A percentile compares a stretch with the other conserved stretches of the same genome.
phyloP scores from a whole-genome alignment of 495 filamentous ascomycete species.

The Hyaloscypha finlandica region DNA sequence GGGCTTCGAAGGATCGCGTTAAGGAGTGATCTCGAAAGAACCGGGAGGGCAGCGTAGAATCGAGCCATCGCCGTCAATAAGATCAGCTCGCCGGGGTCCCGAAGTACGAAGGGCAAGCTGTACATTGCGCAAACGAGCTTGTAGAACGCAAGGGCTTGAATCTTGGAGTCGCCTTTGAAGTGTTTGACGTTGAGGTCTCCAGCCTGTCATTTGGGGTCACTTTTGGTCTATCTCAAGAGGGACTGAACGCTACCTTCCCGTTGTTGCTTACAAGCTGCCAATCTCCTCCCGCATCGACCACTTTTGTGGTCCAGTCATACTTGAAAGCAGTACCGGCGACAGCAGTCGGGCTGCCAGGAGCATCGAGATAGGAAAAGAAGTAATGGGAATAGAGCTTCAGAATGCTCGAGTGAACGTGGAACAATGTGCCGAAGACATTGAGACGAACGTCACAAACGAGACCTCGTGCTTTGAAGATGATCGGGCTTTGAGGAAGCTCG shows the following conservation, averaged over 20 bases:
- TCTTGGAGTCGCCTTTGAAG: background rate
- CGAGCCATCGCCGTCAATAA: background rate
- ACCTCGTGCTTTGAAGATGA: background rate
- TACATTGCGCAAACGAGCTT: background rate
- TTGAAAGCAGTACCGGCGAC: background rate
- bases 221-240: too few species aligned
- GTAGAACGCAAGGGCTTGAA: background rate
- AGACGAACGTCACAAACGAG: background rate
- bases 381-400: background rate
- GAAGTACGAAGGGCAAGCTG: background rate
- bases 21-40: background rate
- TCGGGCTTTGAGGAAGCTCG: background rate
- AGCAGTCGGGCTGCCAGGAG: background rate
- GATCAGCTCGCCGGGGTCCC: background rate
- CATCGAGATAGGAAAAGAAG: background rate
- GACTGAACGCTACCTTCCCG: background rate
- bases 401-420: background rate
- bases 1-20: background rate
- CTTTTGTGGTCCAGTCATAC: constrained; percentile 13
- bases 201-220: background rate
- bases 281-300: constrained; percentile 5
- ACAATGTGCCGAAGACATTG: background rate
- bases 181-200: background rate
- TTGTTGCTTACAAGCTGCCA: constrained; percentile 3
- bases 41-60: background rate